Evolutionary conservation across 179 eudicot species (phyloP).

Genomic region (Gypsophila paniculata): DNA sequence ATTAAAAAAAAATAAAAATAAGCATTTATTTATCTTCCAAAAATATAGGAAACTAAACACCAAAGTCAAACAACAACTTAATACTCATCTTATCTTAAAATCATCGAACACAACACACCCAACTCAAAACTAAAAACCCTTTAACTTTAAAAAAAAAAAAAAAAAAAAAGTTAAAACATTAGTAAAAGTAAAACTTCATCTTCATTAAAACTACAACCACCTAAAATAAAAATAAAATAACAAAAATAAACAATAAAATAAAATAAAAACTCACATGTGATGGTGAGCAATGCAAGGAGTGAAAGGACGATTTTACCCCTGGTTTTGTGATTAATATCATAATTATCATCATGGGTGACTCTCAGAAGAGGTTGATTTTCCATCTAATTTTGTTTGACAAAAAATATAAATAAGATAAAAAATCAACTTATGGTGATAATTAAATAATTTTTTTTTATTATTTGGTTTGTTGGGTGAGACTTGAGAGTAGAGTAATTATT

Average conservation of each 20-base stretch:
- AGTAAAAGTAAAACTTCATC: no score
- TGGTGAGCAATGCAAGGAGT: constrained; percentile 30
- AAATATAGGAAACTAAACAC: neutral
- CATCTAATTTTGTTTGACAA: constrained; percentile 13
- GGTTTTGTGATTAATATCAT: constrained; percentile 17
- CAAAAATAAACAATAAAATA: no score
- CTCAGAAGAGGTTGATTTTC: constrained; percentile 29
- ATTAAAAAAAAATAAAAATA: neutral
- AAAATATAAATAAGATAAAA: neutral
- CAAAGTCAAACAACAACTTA: constrained; percentile 1
- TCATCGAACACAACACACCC: no score
- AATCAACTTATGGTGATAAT: no score
- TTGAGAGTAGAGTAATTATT: neutral
- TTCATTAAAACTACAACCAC: no score
- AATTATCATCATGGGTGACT: constrained; percentile 17
- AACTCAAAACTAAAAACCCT: no score
- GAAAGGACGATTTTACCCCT: constrained; percentile 26
- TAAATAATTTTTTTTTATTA: neutral
- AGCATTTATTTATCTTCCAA: no score
- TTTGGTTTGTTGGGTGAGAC: neutral
- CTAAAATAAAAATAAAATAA: no score
- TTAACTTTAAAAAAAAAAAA: no score
- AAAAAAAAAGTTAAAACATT: no score
- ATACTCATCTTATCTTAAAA: no score
- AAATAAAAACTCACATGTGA: constrained; percentile 28